Percentiles rank a stretch among this genome's conserved stretches.
Conservation (phyloP, 1,284 basidiomycete genomes). For the Trichosporon sp. region DNA sequence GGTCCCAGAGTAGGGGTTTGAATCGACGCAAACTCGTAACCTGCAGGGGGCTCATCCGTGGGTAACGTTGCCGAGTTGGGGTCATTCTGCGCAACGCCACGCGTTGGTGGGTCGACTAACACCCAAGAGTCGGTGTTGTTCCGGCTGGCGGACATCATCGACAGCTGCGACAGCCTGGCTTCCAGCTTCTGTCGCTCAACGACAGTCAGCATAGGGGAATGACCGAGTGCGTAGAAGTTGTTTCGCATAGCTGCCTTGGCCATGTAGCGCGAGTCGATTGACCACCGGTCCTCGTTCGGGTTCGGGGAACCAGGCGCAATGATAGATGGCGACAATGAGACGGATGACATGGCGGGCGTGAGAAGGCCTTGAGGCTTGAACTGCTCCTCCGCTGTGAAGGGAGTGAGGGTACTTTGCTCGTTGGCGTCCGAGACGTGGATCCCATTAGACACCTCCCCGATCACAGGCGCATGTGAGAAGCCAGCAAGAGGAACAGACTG, state of each 20-base stretch:
- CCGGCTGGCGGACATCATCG: not conserved
- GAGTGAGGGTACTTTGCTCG: not conserved
- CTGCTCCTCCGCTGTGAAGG: not conserved
- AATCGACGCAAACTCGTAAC: not conserved
- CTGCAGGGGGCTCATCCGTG: not conserved
- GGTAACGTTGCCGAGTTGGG: not conserved
- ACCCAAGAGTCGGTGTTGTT: not conserved
- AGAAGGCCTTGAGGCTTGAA: not conserved
- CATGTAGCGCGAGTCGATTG: constrained; percentile 9
- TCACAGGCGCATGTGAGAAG: not conserved
- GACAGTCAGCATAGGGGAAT: constrained; percentile 13
- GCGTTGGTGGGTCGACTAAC: not conserved
- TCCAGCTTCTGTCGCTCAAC: not conserved
- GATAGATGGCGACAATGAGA: not conserved
- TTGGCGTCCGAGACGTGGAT: not conserved
- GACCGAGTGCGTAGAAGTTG: constrained; percentile 18
- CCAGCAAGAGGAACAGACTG: constrained; percentile 7
- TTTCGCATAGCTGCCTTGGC: constrained; percentile 3
- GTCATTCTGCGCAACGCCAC: not conserved
- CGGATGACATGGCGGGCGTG: not conserved
- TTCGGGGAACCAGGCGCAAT: constrained; percentile 7
- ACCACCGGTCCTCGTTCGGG: constrained; percentile 11
- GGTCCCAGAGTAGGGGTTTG: not conserved
- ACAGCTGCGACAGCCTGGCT: not conserved
- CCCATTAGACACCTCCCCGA: not conserved